Percentiles rank a stretch among this genome's conserved stretches.
phyloP scores from a whole-genome alignment of 2,329 filamentous ascomycete species.

The Trichoderma guizhouense region DNA sequence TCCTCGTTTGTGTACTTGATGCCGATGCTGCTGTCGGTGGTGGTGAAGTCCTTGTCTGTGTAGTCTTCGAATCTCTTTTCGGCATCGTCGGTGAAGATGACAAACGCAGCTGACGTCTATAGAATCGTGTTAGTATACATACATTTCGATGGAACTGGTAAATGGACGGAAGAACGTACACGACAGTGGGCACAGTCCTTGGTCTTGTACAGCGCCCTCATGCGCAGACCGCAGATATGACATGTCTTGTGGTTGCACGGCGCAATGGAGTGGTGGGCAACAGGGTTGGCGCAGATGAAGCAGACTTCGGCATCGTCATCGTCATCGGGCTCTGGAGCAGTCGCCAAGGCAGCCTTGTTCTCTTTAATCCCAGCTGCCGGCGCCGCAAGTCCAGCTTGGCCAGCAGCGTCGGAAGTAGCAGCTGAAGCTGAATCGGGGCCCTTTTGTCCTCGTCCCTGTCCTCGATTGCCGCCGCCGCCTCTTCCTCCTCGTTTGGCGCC shows the following conservation, averaged over 20 bases:
- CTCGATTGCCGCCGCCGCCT: slow-evolving; percentile 28
- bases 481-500: slow-evolving; percentile 31
- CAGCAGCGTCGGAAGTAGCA: slow-evolving; percentile 19
- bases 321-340: slow-evolving; percentile 33
- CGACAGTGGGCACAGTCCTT: slow-evolving; percentile 96
- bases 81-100: slow-evolving; percentile 87
- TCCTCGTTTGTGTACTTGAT: slow-evolving; percentile 87
- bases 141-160: slow-evolving; percentile 22
- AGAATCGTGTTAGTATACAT: neutral
- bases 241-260: slow-evolving; percentile 97
- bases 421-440: slow-evolving; percentile 27
- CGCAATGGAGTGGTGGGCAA: slow-evolving; percentile 82
- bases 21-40: slow-evolving; percentile 78
- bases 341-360: slow-evolving; percentile 31
- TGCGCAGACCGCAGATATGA: slow-evolving; percentile 87
- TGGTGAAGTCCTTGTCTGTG: slow-evolving; percentile 65
- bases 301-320: slow-evolving; percentile 77
- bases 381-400: slow-evolving; percentile 24
- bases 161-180: slow-evolving; percentile 47
- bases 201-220: slow-evolving; percentile 92
- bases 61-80: slow-evolving; percentile 87
- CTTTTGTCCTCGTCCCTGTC: slow-evolving; percentile 31
- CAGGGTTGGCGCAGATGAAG: slow-evolving; percentile 93
- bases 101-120: slow-evolving; percentile 67
- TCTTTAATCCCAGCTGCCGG: neutral